Evolutionary conservation across 2,329 filamentous ascomycete genomes (phyloP).

Genomic region (Cladosporium colombiae): DNA sequence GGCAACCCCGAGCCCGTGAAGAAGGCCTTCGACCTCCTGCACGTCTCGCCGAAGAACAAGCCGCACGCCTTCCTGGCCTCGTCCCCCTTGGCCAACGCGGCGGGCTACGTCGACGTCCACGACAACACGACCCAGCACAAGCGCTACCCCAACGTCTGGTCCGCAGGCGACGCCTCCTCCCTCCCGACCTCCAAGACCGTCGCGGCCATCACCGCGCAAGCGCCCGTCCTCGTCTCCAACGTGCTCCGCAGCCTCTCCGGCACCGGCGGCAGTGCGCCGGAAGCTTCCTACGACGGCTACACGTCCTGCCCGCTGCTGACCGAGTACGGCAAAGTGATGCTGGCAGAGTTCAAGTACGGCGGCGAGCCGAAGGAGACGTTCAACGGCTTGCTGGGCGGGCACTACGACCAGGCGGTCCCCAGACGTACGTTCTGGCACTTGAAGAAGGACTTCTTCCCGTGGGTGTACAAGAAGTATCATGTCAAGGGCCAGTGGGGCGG

Average conservation of each 20-base stretch:
- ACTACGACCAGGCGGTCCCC: constrained; percentile 61
- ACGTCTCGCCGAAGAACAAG: constrained; percentile 42
- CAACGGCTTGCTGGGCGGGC: constrained; percentile 48
- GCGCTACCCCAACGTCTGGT: constrained; percentile 43
- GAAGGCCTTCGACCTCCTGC: constrained; percentile 41
- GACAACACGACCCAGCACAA: constrained; percentile 40
- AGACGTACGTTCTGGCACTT: constrained; percentile 61
- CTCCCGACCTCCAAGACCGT: constrained; percentile 44
- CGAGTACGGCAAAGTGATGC: constrained; percentile 62
- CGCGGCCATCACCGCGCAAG: constrained; percentile 41
- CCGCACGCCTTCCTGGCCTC: constrained; percentile 41
- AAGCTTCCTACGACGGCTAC: constrained; percentile 40
- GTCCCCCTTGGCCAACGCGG: constrained; percentile 38
- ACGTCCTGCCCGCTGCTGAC: constrained; percentile 40
- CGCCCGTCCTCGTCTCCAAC: constrained; percentile 40
- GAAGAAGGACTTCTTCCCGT: constrained; percentile 69
- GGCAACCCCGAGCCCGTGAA: constrained; percentile 32
- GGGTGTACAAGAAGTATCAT: constrained; percentile 61
- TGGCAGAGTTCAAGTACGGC: constrained; percentile 67
- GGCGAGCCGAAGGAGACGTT: constrained; percentile 66
- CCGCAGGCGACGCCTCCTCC: constrained; percentile 40
- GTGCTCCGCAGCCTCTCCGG: constrained; percentile 35
- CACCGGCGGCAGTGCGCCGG: constrained; percentile 26
- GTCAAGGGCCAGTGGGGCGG: constrained; percentile 55
- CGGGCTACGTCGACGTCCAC: constrained; percentile 42